phyloP scores from a whole-genome alignment of 169 alveolate genomes.

The Ichthyophthirius multifiliis region DNA sequence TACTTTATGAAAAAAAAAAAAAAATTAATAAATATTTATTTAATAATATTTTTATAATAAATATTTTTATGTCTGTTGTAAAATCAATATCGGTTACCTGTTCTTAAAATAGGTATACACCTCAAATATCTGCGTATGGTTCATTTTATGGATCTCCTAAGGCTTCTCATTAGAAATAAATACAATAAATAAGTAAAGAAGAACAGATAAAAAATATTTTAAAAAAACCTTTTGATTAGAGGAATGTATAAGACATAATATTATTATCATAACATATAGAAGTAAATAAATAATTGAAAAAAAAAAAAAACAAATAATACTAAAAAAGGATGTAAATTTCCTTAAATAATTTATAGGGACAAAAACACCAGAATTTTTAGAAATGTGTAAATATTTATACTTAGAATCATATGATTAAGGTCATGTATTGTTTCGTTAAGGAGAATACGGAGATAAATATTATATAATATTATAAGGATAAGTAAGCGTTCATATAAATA shows the following conservation, averaged over 20 bases:
- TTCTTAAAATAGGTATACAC: too few relatives aligned
- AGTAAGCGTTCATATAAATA: background rate
- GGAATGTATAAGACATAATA: background rate
- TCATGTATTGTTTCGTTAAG: background rate
- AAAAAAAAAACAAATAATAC: background rate
- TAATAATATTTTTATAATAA: too few relatives aligned
- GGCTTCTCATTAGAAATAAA: too few relatives aligned
- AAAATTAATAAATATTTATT: too few relatives aligned
- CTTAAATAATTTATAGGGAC: background rate
- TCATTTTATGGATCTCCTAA: too few relatives aligned
- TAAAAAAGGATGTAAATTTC: background rate
- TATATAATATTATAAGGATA: background rate
- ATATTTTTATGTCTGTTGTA: too few relatives aligned
- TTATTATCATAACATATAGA: background rate
- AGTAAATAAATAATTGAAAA: background rate
- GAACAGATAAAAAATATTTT: background rate
- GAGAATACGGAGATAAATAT: background rate
- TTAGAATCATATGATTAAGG: background rate
- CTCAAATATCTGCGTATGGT: too few relatives aligned
- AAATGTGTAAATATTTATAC: constrained; percentile 3
- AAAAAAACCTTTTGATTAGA: background rate
- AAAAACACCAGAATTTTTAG: background rate
- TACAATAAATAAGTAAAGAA: background rate
- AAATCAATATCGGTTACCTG: too few relatives aligned
- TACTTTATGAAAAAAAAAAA: too few relatives aligned